These are phyloP conservation scores for Colletotrichum horii DNA, from an alignment of 2,329 filamentous ascomycete species.

Conservation along the genomic window DNA sequence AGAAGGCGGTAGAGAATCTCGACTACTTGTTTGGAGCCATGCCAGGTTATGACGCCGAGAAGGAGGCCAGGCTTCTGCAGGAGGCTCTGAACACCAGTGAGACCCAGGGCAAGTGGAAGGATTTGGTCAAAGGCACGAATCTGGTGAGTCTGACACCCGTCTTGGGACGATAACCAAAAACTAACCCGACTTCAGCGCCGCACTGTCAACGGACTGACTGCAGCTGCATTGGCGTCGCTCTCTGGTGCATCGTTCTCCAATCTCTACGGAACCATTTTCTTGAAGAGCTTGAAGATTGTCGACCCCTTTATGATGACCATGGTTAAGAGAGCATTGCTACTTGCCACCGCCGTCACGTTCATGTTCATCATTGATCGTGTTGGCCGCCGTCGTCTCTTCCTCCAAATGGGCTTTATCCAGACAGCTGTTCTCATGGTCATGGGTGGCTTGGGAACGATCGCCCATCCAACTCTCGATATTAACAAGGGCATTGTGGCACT, in stretches of 20 bases:
- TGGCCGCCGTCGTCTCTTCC: slow-evolving; percentile 14
- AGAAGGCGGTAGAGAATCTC: slow-evolving; percentile 18
- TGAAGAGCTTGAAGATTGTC: slow-evolving; percentile 25
- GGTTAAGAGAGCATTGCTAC: slow-evolving; percentile 24
- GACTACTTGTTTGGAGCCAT: slow-evolving; percentile 21
- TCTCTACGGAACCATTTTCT: slow-evolving; percentile 25
- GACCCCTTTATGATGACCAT: slow-evolving; percentile 31
- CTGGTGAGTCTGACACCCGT: not conserved
- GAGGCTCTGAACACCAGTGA: slow-evolving; percentile 15
- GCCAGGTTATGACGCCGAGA: slow-evolving; percentile 20
- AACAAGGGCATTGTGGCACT: slow-evolving; percentile 29
- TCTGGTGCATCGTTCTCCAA: slow-evolving; percentile 26
- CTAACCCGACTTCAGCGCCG: not conserved
- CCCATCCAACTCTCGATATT: not conserved
- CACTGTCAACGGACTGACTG: slow-evolving; percentile 15
- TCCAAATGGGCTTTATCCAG: slow-evolving; percentile 24
- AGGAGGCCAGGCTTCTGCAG: slow-evolving; percentile 17
- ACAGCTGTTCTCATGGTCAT: slow-evolving; percentile 27
- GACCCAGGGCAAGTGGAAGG: slow-evolving; percentile 5
- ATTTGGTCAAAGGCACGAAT: slow-evolving; percentile 13
- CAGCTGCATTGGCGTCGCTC: slow-evolving; percentile 6
- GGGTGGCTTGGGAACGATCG: slow-evolving; percentile 27
- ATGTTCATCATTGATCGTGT: slow-evolving; percentile 22
- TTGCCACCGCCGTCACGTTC: slow-evolving; percentile 22
- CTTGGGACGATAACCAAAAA: too few relatives aligned